These are phyloP conservation scores for Handroanthus guayacan DNA, from an alignment of 257 asterid genomes.

Conservation along the genomic window DNA sequence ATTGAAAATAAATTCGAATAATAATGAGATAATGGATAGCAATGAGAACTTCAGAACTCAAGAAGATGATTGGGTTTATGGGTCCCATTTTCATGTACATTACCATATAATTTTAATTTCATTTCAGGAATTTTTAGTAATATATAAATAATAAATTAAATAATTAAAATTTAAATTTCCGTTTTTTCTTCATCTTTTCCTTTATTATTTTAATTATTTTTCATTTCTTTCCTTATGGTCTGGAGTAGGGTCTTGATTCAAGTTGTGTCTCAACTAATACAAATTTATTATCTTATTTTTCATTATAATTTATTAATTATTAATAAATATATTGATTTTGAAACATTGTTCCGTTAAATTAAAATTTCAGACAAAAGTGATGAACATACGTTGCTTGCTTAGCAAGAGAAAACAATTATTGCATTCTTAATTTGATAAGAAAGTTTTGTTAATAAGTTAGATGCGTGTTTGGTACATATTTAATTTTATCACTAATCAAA, in stretches of 20 bases:
- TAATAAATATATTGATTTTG: too few relatives aligned
- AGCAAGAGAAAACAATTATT: too few relatives aligned
- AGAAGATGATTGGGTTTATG: not conserved
- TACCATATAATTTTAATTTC: not conserved
- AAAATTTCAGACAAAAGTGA: too few relatives aligned
- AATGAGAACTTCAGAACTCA: not conserved
- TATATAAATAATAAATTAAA: not conserved
- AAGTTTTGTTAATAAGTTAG: not conserved
- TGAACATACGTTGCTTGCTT: too few relatives aligned
- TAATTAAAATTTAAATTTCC: too few relatives aligned
- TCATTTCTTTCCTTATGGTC: not conserved
- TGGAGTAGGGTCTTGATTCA: not conserved
- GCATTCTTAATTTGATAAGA: too few relatives aligned
- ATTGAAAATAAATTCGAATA: not conserved
- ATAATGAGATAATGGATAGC: not conserved
- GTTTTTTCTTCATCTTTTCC: not conserved
- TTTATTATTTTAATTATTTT: too few relatives aligned
- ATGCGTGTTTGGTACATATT: not conserved
- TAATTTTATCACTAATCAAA: too few relatives aligned
- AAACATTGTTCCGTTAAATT: too few relatives aligned
- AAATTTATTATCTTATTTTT: too few relatives aligned
- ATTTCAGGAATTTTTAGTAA: not conserved
- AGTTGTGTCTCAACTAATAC: not conserved
- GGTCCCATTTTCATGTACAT: constrained; percentile 19
- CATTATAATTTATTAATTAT: too few relatives aligned